Percentiles rank a stretch among this genome's conserved stretches.
These are phyloP conservation scores for Fallopia convolvulus DNA, from an alignment of 148 eudicot species.

Conservation along the genomic window DNA sequence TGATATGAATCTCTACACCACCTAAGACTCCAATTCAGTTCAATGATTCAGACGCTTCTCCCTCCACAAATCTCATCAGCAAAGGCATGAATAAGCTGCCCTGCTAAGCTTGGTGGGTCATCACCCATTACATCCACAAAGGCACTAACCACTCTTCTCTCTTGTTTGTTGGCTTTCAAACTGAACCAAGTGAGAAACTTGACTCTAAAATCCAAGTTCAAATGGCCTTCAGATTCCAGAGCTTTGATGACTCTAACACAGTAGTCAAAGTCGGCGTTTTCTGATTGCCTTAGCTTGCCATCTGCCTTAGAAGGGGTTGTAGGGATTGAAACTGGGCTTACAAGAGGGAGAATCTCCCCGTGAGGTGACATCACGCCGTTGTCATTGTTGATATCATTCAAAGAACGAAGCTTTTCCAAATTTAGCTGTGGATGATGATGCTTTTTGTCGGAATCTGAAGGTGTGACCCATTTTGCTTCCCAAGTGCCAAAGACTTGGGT, in stretches of 20 bases:
- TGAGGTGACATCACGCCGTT: not conserved
- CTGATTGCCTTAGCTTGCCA: constrained; percentile 19
- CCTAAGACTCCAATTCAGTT: not conserved
- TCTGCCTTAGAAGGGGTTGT: constrained; percentile 41
- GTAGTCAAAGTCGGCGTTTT: constrained; percentile 34
- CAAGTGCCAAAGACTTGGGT: constrained; percentile 25
- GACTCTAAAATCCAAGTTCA: constrained; percentile 42
- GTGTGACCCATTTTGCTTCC: constrained; percentile 53
- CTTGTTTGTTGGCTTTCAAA: constrained; percentile 50
- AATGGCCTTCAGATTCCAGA: constrained; percentile 40
- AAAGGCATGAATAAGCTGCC: constrained; percentile 54
- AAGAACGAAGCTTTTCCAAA: constrained; percentile 13
- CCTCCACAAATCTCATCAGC: constrained; percentile 37
- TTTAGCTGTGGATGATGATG: not conserved
- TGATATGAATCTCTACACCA: not conserved
- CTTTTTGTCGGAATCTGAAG: constrained; percentile 18
- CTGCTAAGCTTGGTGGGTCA: constrained; percentile 56
- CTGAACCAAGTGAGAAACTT: constrained; percentile 70
- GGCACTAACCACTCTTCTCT: constrained; percentile 43
- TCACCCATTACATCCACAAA: constrained; percentile 46
- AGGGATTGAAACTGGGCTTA: constrained; percentile 27
- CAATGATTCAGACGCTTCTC: constrained; percentile 8
- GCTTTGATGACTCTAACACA: constrained; percentile 41
- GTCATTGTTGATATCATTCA: constrained; percentile 18
- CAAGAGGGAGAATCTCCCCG: constrained; percentile 5